phyloP scores from a whole-genome alignment of 495 filamentous ascomycete genomes.

The Podospora comata region DNA sequence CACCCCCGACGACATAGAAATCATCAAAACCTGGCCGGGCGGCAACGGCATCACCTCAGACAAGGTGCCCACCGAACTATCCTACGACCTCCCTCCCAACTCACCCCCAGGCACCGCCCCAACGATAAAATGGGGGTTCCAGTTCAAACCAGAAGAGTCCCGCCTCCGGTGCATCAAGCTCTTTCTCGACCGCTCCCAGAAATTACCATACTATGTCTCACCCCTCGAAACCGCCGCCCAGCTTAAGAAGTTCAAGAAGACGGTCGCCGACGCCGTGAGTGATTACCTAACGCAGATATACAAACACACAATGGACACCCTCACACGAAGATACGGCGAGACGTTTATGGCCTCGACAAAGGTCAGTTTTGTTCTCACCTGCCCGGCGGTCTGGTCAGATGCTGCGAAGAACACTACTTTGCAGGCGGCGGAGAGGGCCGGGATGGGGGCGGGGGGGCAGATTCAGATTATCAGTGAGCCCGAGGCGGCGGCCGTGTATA shows the following conservation, averaged over 20 bases:
- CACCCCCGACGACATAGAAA: constrained; percentile 72
- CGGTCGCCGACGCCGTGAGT: constrained; percentile 57
- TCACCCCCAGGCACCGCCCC: constrained; percentile 35
- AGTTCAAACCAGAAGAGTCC: constrained; percentile 70
- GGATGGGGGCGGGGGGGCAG: constrained; percentile 57
- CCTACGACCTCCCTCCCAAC: constrained; percentile 47
- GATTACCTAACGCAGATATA: constrained; percentile 70
- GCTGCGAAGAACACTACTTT: constrained; percentile 66
- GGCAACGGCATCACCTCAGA: constrained; percentile 70
- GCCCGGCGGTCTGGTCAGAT: constrained; percentile 79
- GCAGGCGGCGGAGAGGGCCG: constrained; percentile 62
- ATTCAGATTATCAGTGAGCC: constrained; percentile 72
- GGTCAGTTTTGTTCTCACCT: constrained; percentile 68
- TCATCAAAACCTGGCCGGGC: constrained; percentile 79
- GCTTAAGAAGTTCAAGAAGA: constrained; percentile 61
- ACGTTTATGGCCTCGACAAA: constrained; percentile 59
- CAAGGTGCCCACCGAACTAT: constrained; percentile 63
- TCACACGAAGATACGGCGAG: constrained; percentile 61
- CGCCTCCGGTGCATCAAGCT: constrained; percentile 76
- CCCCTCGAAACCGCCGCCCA: constrained; percentile 70
- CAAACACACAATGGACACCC: constrained; percentile 69
- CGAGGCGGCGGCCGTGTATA: constrained; percentile 73
- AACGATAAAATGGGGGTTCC: constrained; percentile 68
- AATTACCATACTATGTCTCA: constrained; percentile 72
- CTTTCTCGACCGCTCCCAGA: constrained; percentile 73